A percentile compares a stretch with the other conserved stretches of the same genome.
phyloP scores from a whole-genome alignment of 176 grass and related monocot genomes.

The Musa schizocarpa region DNA sequence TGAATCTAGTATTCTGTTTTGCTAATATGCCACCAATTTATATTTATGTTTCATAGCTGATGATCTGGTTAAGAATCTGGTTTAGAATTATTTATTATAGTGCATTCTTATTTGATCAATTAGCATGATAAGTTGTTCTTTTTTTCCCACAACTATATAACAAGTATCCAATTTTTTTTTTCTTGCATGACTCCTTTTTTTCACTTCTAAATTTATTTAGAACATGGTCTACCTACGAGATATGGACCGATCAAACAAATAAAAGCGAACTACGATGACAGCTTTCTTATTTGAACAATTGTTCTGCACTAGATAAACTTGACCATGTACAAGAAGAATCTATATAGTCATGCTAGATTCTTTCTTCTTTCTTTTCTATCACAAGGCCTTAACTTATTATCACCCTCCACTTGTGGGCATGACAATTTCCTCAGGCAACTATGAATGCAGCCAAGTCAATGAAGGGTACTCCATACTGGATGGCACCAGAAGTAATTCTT shows the following conservation, averaged over 20 bases:
- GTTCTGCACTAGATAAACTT: not conserved
- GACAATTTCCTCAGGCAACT: conserved; percentile 55
- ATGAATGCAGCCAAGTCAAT: conserved; percentile 95
- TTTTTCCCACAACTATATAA: not conserved
- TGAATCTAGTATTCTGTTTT: not conserved
- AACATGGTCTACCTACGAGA: not conserved
- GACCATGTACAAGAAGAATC: not conserved
- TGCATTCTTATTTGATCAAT: no score
- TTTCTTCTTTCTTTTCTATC: not conserved
- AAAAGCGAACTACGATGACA: not conserved
- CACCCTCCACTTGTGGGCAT: conserved; percentile 2
- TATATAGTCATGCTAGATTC: not conserved
- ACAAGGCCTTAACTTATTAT: not conserved
- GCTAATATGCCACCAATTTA: no score
- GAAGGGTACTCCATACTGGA: conserved; percentile 98
- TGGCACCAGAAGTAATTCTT: conserved; percentile 99
- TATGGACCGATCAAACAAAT: not conserved
- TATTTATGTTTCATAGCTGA: no score
- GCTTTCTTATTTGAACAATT: not conserved
- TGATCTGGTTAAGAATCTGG: no score
- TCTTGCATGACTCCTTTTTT: not conserved
- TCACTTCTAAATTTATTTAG: not conserved
- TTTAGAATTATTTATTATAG: no score
- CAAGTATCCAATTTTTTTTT: not conserved
- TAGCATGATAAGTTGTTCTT: no score